Base-by-base conservation (phyloP, 2,329 filamentous ascomycete species). In the Macroventuria anomochaeta region DNA sequence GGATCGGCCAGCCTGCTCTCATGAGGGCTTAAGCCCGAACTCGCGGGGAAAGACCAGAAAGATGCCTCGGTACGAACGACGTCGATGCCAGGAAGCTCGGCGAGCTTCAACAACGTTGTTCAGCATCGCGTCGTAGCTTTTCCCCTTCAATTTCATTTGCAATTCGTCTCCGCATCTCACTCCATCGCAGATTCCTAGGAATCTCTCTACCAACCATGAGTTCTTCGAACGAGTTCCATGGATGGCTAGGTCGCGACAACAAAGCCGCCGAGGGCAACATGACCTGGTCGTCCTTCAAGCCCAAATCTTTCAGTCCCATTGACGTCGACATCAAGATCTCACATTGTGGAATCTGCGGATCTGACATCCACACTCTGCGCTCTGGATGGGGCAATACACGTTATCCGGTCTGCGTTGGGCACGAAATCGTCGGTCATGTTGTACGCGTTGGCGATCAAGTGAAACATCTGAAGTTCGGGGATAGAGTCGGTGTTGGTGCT, bases 401-500 rank as follows among this genome's bases (percentile, higher is more conserved):
- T 55, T 77, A 75, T 61, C 75, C 75, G 15, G 65, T 69, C 33
- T 75, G 73, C 57, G 75, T 76, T 6, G 76, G 76, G 12, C 76
- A 78, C 58, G 76, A 78, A 53, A 77, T 78, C 38, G 66, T 78
- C 33, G 76, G 76, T 6, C 65, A 66, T 23, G 65, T 76, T 28
- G 70, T 74, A 5, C 69, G 71, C n/a, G 58, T 74, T 1, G 76
- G 76, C 11, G 60, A 49, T 23, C 61, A 56, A 55, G 60, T 79
- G 11, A 75, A 72, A 17, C 68, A 75, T 21, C 79, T 89, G 71
- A 78, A 82, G 44, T 64, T 87, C 26, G 87, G 88, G 37, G 85
- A 88, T 66, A 80, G 85, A 6, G 80, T 79, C 10, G 82, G 82
- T 38, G 80, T 82, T 17, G 82, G 81, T 40, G 77, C 77, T 37